A percentile compares a stretch with the other conserved stretches of the same genome.
Conservation (phyloP, 129 eudicot species). For the Logfia minima region DNA sequence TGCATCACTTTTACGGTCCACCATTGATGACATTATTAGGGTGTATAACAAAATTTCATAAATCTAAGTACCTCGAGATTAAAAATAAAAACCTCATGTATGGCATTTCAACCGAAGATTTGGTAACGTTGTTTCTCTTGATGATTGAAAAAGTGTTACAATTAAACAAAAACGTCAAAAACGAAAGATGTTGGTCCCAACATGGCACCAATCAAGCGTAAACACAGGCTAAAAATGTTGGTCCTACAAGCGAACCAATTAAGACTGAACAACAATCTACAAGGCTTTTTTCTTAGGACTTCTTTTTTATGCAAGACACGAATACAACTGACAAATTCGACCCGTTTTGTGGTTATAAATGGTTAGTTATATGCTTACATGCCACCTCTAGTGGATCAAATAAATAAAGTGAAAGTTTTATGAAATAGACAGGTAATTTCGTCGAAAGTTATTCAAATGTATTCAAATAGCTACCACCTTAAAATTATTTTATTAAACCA, state of each 20-base stretch:
- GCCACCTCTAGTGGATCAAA: background rate
- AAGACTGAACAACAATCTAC: background rate
- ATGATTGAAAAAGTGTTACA: no score
- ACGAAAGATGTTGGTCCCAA: background rate
- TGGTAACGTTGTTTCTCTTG: no score
- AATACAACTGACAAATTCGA: background rate
- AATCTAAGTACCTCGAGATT: no score
- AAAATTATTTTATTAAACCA: no score
- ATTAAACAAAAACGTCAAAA: background rate
- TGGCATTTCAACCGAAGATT: no score
- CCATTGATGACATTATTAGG: no score
- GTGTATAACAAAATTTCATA: no score
- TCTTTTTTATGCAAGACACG: background rate
- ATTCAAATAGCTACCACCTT: no score
- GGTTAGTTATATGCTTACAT: background rate
- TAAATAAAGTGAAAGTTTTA: background rate
- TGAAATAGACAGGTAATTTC: background rate
- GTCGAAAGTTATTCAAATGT: background rate
- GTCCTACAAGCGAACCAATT: background rate
- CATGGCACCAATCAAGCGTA: background rate
- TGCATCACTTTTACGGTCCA: no score
- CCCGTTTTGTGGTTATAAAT: background rate
- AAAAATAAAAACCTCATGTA: no score
- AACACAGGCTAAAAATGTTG: background rate
- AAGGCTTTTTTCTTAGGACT: background rate